Evolutionary conservation across 2,329 filamentous ascomycete genomes (phyloP).

Genomic region (Fusarium haematococcum): DNA sequence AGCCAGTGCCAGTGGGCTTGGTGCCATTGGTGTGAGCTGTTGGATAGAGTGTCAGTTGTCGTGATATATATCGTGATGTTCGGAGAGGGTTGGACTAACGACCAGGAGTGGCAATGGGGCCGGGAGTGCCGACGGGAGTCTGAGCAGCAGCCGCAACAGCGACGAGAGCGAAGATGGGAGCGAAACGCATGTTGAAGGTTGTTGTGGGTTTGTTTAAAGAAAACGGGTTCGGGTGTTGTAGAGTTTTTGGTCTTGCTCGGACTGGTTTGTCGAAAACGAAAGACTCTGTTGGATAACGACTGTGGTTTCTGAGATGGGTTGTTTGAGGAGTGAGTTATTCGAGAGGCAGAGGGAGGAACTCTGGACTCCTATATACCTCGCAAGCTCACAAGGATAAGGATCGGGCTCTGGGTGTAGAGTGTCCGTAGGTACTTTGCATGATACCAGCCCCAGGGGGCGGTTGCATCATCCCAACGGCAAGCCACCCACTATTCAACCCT

Average conservation of each 20-base stretch:
- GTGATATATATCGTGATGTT: conserved; percentile 5
- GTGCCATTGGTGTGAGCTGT: conserved; percentile 32
- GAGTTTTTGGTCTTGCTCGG: conserved; percentile 2
- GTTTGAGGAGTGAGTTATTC: conserved; percentile 9
- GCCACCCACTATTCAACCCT: conserved; percentile 28
- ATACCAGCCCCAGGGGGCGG: conserved; percentile 37
- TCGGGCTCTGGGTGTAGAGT: conserved; percentile 11
- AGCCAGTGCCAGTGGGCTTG: conserved; percentile 27
- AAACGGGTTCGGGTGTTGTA: not conserved
- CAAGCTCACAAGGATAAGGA: conserved; percentile 21
- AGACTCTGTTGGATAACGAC: conserved; percentile 27
- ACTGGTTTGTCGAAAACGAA: conserved; percentile 29
- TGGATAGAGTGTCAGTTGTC: conserved; percentile 16
- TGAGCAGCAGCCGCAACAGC: conserved; percentile 39
- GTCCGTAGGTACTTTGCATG: conserved; percentile 12
- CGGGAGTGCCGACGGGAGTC: conserved; percentile 33
- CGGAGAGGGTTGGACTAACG: conserved; percentile 28
- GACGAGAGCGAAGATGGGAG: conserved; percentile 43
- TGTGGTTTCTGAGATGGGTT: conserved; percentile 22
- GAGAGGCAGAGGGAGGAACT: conserved; percentile 21
- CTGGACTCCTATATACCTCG: conserved; percentile 36
- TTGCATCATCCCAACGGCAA: conserved; percentile 40
- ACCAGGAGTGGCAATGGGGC: conserved; percentile 32
- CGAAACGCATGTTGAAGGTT: conserved; percentile 42
- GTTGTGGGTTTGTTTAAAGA: conserved; percentile 13